Percentiles rank a stretch among this genome's conserved stretches.
phyloP scores from a whole-genome alignment of 1,284 basidiomycete species.

The Trichosporon faecale region DNA sequence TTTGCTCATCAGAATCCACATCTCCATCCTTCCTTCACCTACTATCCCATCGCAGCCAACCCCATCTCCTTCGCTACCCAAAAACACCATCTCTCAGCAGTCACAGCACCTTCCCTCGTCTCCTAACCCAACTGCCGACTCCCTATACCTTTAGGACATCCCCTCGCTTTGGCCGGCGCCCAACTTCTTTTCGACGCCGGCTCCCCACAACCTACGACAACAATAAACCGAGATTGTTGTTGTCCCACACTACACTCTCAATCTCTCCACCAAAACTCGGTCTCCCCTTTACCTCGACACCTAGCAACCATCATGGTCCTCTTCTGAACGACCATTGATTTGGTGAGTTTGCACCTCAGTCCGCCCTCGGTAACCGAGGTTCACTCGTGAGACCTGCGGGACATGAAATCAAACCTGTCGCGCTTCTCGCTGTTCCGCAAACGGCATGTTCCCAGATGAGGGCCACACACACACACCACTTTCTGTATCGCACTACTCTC shows the following conservation, averaged over 20 bases:
- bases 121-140: not conserved
- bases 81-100: not conserved
- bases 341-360: not conserved
- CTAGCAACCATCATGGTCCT: not conserved
- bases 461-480: not conserved
- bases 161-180: not conserved
- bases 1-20: not conserved
- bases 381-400: not conserved
- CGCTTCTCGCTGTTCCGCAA: not conserved
- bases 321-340: not conserved
- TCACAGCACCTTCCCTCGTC: not conserved
- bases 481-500: not conserved
- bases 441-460: not conserved
- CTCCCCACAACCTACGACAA: not conserved
- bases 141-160: not conserved
- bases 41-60: not conserved
- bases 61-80: not conserved
- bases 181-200: not conserved
- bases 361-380: not conserved
- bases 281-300: not conserved
- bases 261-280: not conserved
- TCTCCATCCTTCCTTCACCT: not conserved
- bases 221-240: conserved; percentile 2
- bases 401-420: not conserved
- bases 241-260: not conserved